Evolutionary conservation across 2,329 filamentous ascomycete genomes (phyloP).

Genomic region (Alternaria alternata): DNA sequence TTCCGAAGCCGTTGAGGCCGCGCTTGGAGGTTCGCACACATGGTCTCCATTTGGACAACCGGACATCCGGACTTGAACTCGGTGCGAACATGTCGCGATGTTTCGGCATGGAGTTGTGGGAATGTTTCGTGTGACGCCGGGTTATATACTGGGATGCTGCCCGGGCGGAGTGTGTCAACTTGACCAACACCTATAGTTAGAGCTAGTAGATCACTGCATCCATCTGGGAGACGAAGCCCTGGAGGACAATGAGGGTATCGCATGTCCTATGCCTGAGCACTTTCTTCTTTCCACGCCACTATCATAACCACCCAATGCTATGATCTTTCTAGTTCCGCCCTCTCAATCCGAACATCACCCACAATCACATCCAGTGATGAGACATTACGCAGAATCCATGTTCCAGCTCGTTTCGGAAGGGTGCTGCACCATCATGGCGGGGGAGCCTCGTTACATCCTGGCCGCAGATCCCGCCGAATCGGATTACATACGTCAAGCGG

Average conservation of each 20-base stretch:
- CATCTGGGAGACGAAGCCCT: neutral
- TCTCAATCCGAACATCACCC: neutral
- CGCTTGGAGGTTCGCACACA: conserved; percentile 1
- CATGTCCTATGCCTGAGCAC: neutral
- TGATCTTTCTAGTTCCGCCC: neutral
- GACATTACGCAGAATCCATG: conserved; percentile 26
- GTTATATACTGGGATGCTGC: conserved; percentile 4
- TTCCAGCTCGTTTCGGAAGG: conserved; percentile 36
- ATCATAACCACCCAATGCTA: neutral
- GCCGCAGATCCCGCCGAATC: conserved; percentile 15
- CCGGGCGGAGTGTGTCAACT: neutral
- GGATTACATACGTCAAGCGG: conserved; percentile 1
- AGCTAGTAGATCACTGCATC: neutral
- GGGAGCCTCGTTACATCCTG: conserved; percentile 18
- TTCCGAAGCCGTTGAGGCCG: neutral
- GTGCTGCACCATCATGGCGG: conserved; percentile 24
- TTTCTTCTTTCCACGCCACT: neutral
- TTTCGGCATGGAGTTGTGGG: conserved; percentile 2
- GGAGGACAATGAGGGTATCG: neutral
- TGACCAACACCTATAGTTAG: neutral
- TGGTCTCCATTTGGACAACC: conserved; percentile 12
- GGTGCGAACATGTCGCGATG: neutral
- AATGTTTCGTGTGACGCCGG: conserved; percentile 6
- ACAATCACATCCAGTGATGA: conserved; percentile 14
- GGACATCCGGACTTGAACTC: neutral